Base-by-base conservation (phyloP, 2,329 filamentous ascomycete species). In the Cadophora sp. region DNA sequence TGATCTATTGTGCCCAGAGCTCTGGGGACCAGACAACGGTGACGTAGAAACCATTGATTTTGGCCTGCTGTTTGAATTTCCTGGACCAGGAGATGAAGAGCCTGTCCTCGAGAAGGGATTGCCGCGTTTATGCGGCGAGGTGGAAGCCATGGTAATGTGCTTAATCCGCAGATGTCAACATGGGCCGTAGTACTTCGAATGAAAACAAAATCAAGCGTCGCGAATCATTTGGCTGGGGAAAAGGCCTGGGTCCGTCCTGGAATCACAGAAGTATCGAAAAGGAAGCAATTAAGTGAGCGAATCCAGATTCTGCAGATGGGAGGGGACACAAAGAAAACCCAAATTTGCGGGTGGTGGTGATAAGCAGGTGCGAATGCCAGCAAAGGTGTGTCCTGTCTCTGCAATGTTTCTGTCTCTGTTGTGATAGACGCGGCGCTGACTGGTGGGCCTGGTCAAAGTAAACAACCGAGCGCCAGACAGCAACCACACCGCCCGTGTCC, bases 51-150 rank as follows among this genome's bases (percentile, higher is more conserved):
- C 83, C 66, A 88, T 87, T 3, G 94, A 97, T 77, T 93, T 94
- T 11, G 93, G 92, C 72, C 93, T 82, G 60, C 78, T 81, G 70
- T 83, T 82, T 63, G 80, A 74, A 47, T 79, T 78, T 58, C 78
- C 81, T 43, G 88, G 84, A 59, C 82, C 84, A 50, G 91, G 86
- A 39, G 92, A 91, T 24, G 90, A 85, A 18, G 91, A 90, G 53
- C 84, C 82, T 62, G 88, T 88, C 76, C 93, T 87, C 68, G 85
- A 84, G 78, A 97, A 96, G 18, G 92, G 91, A 80, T 93, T 95
- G 77, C 89, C 91, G 75, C 93, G 90, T 83, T 90, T 92, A 78
- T 90, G 87, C 73, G 89, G 87, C 79, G 87, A 86, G 78, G 84
- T 87, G 74, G 84, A 82, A 70, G 85, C 82, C 78, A 85, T 84